phyloP scores from a whole-genome alignment of 148 eudicot genomes.

The Amaranthus hypochondriacus region DNA sequence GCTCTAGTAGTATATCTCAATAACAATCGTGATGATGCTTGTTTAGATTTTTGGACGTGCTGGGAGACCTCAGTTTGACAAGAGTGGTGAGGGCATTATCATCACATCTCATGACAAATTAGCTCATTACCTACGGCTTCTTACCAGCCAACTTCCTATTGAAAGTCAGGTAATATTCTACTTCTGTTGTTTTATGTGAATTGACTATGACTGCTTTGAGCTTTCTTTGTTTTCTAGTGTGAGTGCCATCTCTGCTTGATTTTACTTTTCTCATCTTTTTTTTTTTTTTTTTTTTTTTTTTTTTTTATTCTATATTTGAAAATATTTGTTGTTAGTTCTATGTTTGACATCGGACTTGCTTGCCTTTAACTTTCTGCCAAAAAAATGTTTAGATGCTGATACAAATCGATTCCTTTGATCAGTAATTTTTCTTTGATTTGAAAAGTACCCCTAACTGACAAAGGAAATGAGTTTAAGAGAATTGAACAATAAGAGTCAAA shows the following conservation, averaged over 20 bases:
- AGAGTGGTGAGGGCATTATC: conserved; percentile 99
- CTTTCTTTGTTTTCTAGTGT: not conserved
- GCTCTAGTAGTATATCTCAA: not conserved
- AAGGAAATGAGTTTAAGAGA: too few relatives aligned
- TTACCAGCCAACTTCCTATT: conserved; percentile 96
- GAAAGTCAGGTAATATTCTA: conserved; percentile 79
- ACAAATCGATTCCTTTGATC: too few relatives aligned
- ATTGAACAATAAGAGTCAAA: too few relatives aligned
- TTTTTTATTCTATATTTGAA: too few relatives aligned
- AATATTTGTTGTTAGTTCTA: too few relatives aligned
- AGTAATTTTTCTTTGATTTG: too few relatives aligned
- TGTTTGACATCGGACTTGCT: too few relatives aligned
- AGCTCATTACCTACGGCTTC: conserved; percentile 79
- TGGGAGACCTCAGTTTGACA: conserved; percentile 99
- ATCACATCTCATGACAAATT: conserved; percentile 90
- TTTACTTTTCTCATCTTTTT: not conserved
- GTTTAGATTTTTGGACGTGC: conserved; percentile 96
- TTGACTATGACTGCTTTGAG: not conserved
- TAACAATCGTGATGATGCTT: conserved; percentile 8
- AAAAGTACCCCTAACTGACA: too few relatives aligned
- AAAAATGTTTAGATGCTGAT: too few relatives aligned
- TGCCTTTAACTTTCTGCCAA: too few relatives aligned
- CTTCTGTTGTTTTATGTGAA: not conserved
- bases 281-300: too few relatives aligned
- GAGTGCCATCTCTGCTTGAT: not conserved